Evolutionary conservation across 78 protist genomes (phyloP).

Genomic region (Bigelowiella natans): DNA sequence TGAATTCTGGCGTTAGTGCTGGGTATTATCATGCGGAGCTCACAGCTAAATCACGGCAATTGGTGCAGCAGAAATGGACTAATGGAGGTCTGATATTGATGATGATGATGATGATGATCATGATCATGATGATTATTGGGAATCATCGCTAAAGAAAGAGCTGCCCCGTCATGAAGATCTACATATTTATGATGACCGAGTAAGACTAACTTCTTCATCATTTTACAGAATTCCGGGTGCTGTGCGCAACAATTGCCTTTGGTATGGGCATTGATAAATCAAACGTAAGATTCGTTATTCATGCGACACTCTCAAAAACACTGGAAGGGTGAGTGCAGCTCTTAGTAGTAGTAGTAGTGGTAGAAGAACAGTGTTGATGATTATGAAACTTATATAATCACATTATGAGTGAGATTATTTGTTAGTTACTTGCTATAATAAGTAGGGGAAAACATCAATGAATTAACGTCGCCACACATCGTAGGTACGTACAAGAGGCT

Average conservation of each 20-base stretch:
- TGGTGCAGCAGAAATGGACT: neutral
- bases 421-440: neutral
- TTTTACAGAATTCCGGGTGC: neutral
- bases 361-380: too few relatives aligned
- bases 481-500: constrained; percentile 24
- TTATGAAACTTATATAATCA: too few relatives aligned
- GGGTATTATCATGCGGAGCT: neutral
- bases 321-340: neutral
- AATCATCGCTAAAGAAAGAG: too few relatives aligned
- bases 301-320: constrained; percentile 6
- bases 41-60: neutral
- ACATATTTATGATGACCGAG: too few relatives aligned
- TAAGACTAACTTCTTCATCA: too few relatives aligned
- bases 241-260: constrained; percentile 21
- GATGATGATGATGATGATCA: too few relatives aligned
- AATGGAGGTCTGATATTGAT: neutral
- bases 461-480: neutral
- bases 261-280: constrained; percentile 37
- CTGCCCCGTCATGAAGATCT: too few relatives aligned
- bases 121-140: too few relatives aligned
- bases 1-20: too few relatives aligned
- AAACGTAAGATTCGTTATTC: constrained; percentile 31
- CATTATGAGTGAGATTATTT: neutral
- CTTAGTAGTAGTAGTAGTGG: too few relatives aligned
- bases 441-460: neutral